Conservation (phyloP, 139 green algal genomes). For the Tetradesmus obliquus region DNA sequence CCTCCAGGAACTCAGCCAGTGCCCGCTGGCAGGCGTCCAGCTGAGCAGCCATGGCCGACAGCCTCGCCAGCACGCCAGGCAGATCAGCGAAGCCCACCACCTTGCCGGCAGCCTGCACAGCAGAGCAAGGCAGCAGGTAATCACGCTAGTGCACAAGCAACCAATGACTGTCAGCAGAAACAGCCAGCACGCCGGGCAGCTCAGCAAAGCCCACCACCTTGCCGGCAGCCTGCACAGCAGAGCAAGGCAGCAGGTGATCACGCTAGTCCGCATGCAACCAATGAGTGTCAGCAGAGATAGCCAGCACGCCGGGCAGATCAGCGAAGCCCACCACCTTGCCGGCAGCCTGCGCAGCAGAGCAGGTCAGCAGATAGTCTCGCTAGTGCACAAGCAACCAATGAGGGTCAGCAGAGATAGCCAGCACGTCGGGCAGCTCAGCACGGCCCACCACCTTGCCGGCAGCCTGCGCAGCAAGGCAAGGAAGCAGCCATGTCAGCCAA, state of each 20-base stretch:
- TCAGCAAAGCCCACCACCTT: slow-evolving; percentile 68
- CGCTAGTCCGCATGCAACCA: too few species aligned
- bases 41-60: slow-evolving; percentile 76
- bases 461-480: not conserved
- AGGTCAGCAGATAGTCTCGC: too few species aligned
- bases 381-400: too few species aligned
- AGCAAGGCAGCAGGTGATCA: too few species aligned
- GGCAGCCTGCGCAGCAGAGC: not conserved
- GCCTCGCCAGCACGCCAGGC: slow-evolving; percentile 64
- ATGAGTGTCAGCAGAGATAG: slow-evolving; percentile 32
- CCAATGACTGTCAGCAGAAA: not conserved
- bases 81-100: slow-evolving; percentile 70
- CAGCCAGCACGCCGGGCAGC: slow-evolving; percentile 64
- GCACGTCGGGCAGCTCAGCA: slow-evolving; percentile 66
- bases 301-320: slow-evolving; percentile 65
- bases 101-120: slow-evolving; percentile 40
- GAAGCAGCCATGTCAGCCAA: too few species aligned
- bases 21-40: slow-evolving; percentile 86
- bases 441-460: slow-evolving; percentile 58
- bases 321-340: slow-evolving; percentile 64
- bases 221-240: slow-evolving; percentile 11
- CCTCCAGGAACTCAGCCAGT: slow-evolving; percentile 85
- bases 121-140: not conserved
- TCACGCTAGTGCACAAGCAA: too few species aligned
- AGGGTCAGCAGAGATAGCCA: slow-evolving; percentile 47